Percentiles rank a stretch among this genome's conserved stretches.
Conservation (phyloP, 805 yeast genomes). For the Candida endomychidarum region DNA sequence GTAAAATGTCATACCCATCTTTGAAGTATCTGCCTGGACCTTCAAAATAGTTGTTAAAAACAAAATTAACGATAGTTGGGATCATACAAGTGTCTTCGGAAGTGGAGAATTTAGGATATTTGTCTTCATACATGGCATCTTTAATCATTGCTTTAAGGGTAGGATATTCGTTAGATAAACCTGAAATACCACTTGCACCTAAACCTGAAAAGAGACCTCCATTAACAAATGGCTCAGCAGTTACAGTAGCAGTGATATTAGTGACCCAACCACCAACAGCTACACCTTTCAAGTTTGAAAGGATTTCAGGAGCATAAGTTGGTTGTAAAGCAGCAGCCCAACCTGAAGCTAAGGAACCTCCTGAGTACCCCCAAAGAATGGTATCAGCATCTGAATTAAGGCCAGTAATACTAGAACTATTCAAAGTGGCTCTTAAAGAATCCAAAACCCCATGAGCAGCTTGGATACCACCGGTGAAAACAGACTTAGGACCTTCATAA, state of each 20-base stretch:
- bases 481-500: constrained; percentile 33
- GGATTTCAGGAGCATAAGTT: constrained; percentile 34
- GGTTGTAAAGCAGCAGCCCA: constrained; percentile 42
- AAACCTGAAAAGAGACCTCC: constrained; percentile 32
- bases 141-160: constrained; percentile 10
- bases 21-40: constrained; percentile 9
- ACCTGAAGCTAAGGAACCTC: constrained; percentile 38
- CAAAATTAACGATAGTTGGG: constrained; percentile 4
- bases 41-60: constrained; percentile 5
- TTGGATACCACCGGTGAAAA: constrained; percentile 32
- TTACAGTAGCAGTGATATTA: constrained; percentile 30
- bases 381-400: constrained; percentile 20
- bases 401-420: constrained; percentile 19
- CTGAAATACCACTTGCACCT: constrained; percentile 28
- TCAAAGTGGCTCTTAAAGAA: constrained; percentile 28
- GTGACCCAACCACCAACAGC: constrained; percentile 39
- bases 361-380: constrained; percentile 38
- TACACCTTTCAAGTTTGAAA: constrained; percentile 25
- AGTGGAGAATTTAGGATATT: constrained; percentile 7
- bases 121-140: constrained; percentile 9
- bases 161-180: constrained; percentile 34
- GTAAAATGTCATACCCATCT: constrained; percentile 18
- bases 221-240: constrained; percentile 17
- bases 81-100: constrained; percentile 5
- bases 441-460: constrained; percentile 33